Conservation (phyloP, 2,329 filamentous ascomycete species). For the Aspergillus oerlinghausenensis region DNA sequence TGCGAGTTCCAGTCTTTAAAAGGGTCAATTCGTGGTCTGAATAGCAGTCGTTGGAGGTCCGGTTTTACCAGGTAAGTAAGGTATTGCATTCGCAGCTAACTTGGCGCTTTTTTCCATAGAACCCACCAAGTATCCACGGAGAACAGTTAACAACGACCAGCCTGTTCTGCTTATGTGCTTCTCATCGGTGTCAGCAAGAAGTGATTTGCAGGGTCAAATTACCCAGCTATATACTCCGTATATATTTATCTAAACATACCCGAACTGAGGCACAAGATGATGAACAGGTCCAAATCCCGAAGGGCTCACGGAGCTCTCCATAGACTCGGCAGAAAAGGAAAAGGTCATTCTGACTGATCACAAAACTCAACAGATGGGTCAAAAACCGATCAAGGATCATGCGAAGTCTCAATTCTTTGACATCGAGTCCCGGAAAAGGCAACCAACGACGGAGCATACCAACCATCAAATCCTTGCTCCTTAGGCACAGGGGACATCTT, state of each 20-base stretch:
- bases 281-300: neutral
- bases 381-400: neutral
- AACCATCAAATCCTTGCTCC: neutral
- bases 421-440: neutral
- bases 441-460: neutral
- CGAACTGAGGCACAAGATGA: neutral
- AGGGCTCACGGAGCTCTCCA: neutral
- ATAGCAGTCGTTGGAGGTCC: neutral
- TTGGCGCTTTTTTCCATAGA: neutral
- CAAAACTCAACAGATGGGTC: neutral
- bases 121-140: neutral
- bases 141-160: neutral
- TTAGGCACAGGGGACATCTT: neutral
- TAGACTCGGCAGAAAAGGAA: neutral
- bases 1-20: conserved; percentile 5
- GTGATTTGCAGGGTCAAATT: neutral
- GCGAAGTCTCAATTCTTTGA: neutral
- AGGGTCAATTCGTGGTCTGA: neutral
- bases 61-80: neutral
- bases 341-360: neutral
- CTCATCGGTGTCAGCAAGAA: neutral
- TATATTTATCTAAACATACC: neutral
- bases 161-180: too few species aligned
- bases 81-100: neutral
- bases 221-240: neutral